Percentiles rank a stretch among this genome's conserved stretches.
phyloP scores from a whole-genome alignment of 805 yeast species.

The Kazachstania psychrophila region DNA sequence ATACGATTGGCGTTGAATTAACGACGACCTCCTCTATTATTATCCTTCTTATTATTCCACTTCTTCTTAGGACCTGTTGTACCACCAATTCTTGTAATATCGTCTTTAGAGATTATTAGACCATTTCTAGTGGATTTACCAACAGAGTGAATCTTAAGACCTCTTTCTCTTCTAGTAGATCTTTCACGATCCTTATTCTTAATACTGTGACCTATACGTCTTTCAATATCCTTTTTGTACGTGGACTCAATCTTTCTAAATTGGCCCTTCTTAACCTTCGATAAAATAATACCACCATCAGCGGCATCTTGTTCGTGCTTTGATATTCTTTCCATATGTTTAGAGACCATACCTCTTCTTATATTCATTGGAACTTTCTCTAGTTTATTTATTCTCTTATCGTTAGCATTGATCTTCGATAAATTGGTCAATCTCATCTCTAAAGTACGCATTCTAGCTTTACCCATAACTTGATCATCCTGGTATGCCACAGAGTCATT shows the following conservation, averaged over 20 bases:
- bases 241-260: slow-evolving; percentile 48
- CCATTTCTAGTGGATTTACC: slow-evolving; percentile 79
- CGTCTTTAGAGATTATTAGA: slow-evolving; percentile 55
- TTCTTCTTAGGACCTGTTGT: background rate
- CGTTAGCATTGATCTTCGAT: slow-evolving; percentile 38
- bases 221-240: slow-evolving; percentile 30
- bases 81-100: slow-evolving; percentile 36
- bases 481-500: slow-evolving; percentile 16
- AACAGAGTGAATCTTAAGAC: slow-evolving; percentile 64
- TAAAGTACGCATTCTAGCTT: slow-evolving; percentile 55
- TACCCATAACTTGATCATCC: slow-evolving; percentile 53
- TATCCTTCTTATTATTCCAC: background rate
- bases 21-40: slow-evolving; percentile 2
- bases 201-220: slow-evolving; percentile 40
- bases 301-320: slow-evolving; percentile 68
- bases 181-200: slow-evolving; percentile 40
- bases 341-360: slow-evolving; percentile 72
- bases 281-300: slow-evolving; percentile 84
- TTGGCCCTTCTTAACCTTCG: slow-evolving; percentile 60
- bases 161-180: slow-evolving; percentile 52
- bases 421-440: slow-evolving; percentile 46
- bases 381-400: slow-evolving; percentile 31
- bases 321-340: slow-evolving; percentile 42
- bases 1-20: too few relatives aligned
- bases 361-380: slow-evolving; percentile 85